Percentiles rank a stretch among this genome's conserved stretches.
phyloP scores from a whole-genome alignment of 2,329 filamentous ascomycete genomes.

The Ceratocystis cubensis region DNA sequence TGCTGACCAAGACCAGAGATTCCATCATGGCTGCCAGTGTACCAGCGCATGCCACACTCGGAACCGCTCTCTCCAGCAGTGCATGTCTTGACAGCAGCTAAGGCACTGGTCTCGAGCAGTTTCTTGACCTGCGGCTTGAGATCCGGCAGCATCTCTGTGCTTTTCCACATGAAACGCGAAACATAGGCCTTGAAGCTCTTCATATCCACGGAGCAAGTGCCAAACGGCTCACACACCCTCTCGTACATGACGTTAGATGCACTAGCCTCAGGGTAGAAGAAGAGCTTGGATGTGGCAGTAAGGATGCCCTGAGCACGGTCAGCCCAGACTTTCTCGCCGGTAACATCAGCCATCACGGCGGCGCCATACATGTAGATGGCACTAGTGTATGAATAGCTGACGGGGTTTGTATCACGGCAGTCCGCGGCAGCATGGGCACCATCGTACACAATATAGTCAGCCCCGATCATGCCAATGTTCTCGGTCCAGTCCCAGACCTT shows the following conservation, averaged over 20 bases:
- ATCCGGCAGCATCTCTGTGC: constrained; percentile 44
- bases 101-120: constrained; percentile 39
- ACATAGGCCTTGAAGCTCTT: constrained; percentile 57
- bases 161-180: constrained; percentile 50
- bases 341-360: constrained; percentile 51
- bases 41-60: constrained; percentile 53
- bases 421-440: constrained; percentile 43
- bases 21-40: constrained; percentile 43
- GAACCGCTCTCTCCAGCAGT: constrained; percentile 41
- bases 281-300: constrained; percentile 36
- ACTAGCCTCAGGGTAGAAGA: constrained; percentile 42
- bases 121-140: constrained; percentile 36
- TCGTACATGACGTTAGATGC: constrained; percentile 52
- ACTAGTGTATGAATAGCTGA: constrained; percentile 53
- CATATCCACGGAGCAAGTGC: constrained; percentile 50
- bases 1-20: constrained; percentile 47
- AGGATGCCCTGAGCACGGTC: constrained; percentile 42
- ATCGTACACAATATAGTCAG: constrained; percentile 46
- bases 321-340: constrained; percentile 41
- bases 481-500: constrained; percentile 55
- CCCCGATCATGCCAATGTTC: constrained; percentile 44
- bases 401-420: constrained; percentile 40
- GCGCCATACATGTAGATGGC: constrained; percentile 55
- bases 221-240: constrained; percentile 48
- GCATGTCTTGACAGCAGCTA: constrained; percentile 45